These are phyloP conservation scores for Amanita muscaria DNA, from an alignment of 768 basidiomycete species.

Conservation along the genomic window DNA sequence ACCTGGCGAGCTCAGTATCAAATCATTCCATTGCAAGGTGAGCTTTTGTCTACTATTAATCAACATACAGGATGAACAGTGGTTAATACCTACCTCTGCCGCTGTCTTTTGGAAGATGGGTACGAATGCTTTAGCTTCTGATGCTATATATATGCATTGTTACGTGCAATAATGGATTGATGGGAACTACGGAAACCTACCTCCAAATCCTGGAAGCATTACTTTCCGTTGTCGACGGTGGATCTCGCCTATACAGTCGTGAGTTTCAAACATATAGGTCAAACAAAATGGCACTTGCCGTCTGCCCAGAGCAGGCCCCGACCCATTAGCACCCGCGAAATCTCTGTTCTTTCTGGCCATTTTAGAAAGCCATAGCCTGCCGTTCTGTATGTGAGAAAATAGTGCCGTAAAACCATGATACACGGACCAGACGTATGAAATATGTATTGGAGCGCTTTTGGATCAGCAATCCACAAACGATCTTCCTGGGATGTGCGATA, in stretches of 20 bases:
- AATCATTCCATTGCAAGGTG: slow-evolving; percentile 42
- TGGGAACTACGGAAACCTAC: slow-evolving; percentile 15
- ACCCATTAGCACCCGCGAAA: slow-evolving; percentile 42
- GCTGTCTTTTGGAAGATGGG: slow-evolving; percentile 37
- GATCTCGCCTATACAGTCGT: slow-evolving; percentile 23
- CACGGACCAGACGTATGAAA: slow-evolving; percentile 39
- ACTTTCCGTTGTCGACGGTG: slow-evolving; percentile 48
- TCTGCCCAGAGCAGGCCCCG: slow-evolving; percentile 48
- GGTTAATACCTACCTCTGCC: slow-evolving; percentile 28
- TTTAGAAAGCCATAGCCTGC: slow-evolving; percentile 47
- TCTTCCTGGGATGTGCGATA: slow-evolving; percentile 32
- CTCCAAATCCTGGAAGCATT: slow-evolving; percentile 49
- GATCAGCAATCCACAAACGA: slow-evolving; percentile 44
- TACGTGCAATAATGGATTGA: neutral
- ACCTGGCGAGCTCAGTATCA: slow-evolving; percentile 32
- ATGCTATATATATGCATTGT: slow-evolving; percentile 17
- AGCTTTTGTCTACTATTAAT: slow-evolving; percentile 26
- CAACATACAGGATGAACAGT: slow-evolving; percentile 15
- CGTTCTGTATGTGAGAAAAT: slow-evolving; percentile 4
- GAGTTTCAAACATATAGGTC: neutral
- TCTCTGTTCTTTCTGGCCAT: slow-evolving; percentile 39
- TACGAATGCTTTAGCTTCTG: slow-evolving; percentile 42
- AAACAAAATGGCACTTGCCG: slow-evolving; percentile 22
- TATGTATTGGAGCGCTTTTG: slow-evolving; percentile 51
- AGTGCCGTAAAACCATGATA: slow-evolving; percentile 1